A percentile compares a stretch with the other conserved stretches of the same genome.
These are phyloP conservation scores for Penicillium sp. DNA, from an alignment of 2,329 filamentous ascomycete species.

Conservation along the genomic window DNA sequence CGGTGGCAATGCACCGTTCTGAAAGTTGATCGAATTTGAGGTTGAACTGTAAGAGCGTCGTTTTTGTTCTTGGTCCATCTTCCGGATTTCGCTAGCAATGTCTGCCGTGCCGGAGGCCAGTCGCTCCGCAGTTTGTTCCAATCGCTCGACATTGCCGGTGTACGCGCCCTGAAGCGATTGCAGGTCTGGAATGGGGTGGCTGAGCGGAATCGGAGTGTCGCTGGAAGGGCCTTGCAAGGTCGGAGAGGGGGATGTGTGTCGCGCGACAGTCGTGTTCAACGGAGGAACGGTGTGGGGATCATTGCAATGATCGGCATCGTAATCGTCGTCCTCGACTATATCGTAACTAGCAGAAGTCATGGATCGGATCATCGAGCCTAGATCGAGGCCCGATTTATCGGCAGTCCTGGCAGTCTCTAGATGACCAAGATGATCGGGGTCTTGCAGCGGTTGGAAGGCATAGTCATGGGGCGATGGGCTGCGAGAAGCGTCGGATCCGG, in stretches of 20 bases:
- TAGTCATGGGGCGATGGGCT: slow-evolving; percentile 25
- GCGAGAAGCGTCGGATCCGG: slow-evolving; percentile 32
- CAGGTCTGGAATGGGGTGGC: slow-evolving; percentile 46
- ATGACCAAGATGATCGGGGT: slow-evolving; percentile 29
- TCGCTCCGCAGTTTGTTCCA: slow-evolving; percentile 46
- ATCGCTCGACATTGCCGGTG: slow-evolving; percentile 45
- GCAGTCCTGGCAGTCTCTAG: slow-evolving; percentile 27
- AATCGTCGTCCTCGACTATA: slow-evolving; percentile 45
- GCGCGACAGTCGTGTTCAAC: slow-evolving; percentile 24
- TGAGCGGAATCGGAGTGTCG: slow-evolving; percentile 40
- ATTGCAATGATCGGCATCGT: slow-evolving; percentile 33
- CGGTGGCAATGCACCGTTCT: slow-evolving; percentile 40
- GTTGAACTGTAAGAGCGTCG: slow-evolving; percentile 39
- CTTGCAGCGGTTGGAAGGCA: slow-evolving; percentile 28
- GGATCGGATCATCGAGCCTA: slow-evolving; percentile 36
- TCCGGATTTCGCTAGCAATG: slow-evolving; percentile 43
- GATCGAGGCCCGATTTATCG: slow-evolving; percentile 21
- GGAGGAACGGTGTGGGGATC: slow-evolving; percentile 26
- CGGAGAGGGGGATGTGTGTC: slow-evolving; percentile 27
- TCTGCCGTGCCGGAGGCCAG: slow-evolving; percentile 44
- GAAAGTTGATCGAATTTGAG: slow-evolving; percentile 40
- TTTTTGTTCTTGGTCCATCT: slow-evolving; percentile 43
- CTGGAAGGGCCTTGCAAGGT: slow-evolving; percentile 38
- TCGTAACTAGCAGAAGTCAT: slow-evolving; percentile 41
- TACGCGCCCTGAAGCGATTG: slow-evolving; percentile 49